A percentile compares a stretch with the other conserved stretches of the same genome.
Conservation (phyloP, 495 filamentous ascomycete species). For the Friedmanniomyces endolithicus region DNA sequence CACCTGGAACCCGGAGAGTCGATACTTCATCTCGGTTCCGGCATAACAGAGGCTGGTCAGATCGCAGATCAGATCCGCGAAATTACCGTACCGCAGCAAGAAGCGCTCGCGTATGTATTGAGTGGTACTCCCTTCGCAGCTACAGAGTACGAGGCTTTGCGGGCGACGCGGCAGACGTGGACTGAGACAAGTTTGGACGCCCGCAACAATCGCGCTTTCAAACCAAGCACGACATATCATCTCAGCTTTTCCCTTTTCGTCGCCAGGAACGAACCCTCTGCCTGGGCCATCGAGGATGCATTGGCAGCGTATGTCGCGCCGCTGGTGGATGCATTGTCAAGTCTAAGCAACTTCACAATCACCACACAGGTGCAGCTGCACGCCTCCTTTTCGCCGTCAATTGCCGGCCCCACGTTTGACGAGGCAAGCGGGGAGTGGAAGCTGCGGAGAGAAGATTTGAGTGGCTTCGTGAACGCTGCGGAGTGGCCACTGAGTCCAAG, state of each 20-base stretch:
- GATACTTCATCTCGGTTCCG: slow-evolving; percentile 67
- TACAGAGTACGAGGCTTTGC: slow-evolving; percentile 18
- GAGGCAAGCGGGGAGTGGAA: slow-evolving; percentile 44
- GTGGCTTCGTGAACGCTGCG: slow-evolving; percentile 90
- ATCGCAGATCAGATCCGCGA: slow-evolving; percentile 67
- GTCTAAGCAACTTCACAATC: slow-evolving; percentile 90
- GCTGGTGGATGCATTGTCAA: slow-evolving; percentile 59
- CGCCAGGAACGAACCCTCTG: slow-evolving; percentile 59
- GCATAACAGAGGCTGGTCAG: slow-evolving; percentile 57
- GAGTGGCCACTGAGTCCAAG: slow-evolving; percentile 95
- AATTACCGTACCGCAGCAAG: slow-evolving; percentile 79
- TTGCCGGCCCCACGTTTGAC: slow-evolving; percentile 46
- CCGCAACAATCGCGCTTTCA: slow-evolving; percentile 66
- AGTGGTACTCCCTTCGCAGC: slow-evolving; percentile 33
- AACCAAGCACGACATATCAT: slow-evolving; percentile 89
- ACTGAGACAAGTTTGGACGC: slow-evolving; percentile 42
- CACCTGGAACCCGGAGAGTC: slow-evolving; percentile 55
- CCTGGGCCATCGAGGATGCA: slow-evolving; percentile 82
- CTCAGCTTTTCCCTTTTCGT: slow-evolving; percentile 93
- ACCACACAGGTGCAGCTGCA: slow-evolving; percentile 95
- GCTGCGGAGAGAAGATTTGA: slow-evolving; percentile 73
- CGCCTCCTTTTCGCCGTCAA: slow-evolving; percentile 63
- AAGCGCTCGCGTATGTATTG: slow-evolving; percentile 72
- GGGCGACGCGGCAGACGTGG: slow-evolving; percentile 31
- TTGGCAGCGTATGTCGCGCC: slow-evolving; percentile 72